Percentiles rank a stretch among this genome's conserved stretches.
Conservation (phyloP, 2,329 filamentous ascomycete genomes). For the Dothidotthia symphoricarpi region DNA sequence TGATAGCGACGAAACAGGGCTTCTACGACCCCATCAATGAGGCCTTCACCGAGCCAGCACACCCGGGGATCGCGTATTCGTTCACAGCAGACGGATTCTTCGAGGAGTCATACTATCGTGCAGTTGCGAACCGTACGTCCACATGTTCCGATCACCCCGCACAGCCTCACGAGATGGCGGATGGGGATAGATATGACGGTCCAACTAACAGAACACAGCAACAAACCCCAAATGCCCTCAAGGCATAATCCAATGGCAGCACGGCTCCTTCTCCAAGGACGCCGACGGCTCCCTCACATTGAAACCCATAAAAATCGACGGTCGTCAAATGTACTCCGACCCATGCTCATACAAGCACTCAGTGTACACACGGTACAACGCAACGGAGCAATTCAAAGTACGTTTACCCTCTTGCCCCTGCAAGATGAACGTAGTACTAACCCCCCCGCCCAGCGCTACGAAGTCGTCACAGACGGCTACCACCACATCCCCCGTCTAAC, state of each 20-base stretch:
- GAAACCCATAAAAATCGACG: constrained; percentile 63
- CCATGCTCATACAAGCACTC: constrained; percentile 59
- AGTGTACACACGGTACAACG: constrained; percentile 66
- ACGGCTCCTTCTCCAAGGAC: constrained; percentile 60
- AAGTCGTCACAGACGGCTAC: constrained; percentile 57
- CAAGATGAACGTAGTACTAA: not conserved
- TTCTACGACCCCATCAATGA: constrained; percentile 70
- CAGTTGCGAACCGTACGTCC: constrained; percentile 64
- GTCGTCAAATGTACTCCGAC: constrained; percentile 64
- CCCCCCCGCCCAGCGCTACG: constrained; percentile 40
- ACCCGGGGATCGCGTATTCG: constrained; percentile 71
- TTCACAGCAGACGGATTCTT: constrained; percentile 67
- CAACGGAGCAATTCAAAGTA: constrained; percentile 63
- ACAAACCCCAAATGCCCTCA: constrained; percentile 60
- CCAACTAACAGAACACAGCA: constrained; percentile 47
- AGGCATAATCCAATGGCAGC: constrained; percentile 71
- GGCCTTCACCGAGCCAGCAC: constrained; percentile 61
- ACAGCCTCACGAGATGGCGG: no score
- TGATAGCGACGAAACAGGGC: constrained; percentile 47
- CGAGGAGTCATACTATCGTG: constrained; percentile 69
- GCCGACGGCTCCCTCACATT: constrained; percentile 59
- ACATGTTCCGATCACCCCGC: not conserved
- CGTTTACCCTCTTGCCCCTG: not conserved
- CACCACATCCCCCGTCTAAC: constrained; percentile 63
- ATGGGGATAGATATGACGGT: not conserved